A percentile compares a stretch with the other conserved stretches of the same genome.
Evolutionary conservation across 106 monocot species (phyloP).

Genomic region (Vanilla planifolia): DNA sequence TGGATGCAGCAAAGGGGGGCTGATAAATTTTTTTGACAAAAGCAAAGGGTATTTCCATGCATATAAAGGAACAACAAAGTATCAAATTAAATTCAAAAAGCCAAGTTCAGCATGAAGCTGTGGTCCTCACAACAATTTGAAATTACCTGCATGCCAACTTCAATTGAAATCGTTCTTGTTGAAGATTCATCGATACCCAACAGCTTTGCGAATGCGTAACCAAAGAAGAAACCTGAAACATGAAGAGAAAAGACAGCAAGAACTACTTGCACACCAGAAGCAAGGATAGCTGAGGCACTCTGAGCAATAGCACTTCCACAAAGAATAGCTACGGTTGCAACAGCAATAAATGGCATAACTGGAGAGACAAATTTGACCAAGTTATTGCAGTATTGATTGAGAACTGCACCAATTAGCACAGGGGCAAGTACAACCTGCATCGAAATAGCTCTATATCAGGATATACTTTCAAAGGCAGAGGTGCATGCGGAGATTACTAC

Average conservation of each 20-base stretch:
- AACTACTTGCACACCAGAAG: constrained; percentile 71
- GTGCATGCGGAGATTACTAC: constrained; percentile 19
- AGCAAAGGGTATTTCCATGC: too few relatives aligned
- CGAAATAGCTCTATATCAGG: background rate
- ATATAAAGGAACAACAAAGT: too few relatives aligned
- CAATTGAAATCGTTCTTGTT: constrained; percentile 82
- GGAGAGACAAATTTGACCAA: constrained; percentile 68
- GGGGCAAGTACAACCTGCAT: constrained; percentile 83
- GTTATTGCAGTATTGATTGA: constrained; percentile 73
- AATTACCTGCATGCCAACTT: constrained; percentile 98
- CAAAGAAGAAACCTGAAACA: constrained; percentile 69
- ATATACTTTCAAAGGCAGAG: background rate
- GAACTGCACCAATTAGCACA: constrained; percentile 59
- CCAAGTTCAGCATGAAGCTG: too few relatives aligned
- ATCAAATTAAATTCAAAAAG: too few relatives aligned
- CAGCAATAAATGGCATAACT: constrained; percentile 82
- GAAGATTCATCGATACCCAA: constrained; percentile 57
- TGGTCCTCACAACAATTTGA: too few relatives aligned
- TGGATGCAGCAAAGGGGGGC: too few relatives aligned
- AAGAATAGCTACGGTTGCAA: constrained; percentile 65
- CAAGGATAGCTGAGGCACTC: constrained; percentile 71
- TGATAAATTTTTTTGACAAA: too few relatives aligned
- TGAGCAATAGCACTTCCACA: constrained; percentile 88
- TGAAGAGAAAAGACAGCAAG: constrained; percentile 52
- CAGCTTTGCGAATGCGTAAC: constrained; percentile 50